Evolutionary conservation across 176 grass and related monocot species (phyloP).

Genomic region (Hsuehochloa calcarea): DNA sequence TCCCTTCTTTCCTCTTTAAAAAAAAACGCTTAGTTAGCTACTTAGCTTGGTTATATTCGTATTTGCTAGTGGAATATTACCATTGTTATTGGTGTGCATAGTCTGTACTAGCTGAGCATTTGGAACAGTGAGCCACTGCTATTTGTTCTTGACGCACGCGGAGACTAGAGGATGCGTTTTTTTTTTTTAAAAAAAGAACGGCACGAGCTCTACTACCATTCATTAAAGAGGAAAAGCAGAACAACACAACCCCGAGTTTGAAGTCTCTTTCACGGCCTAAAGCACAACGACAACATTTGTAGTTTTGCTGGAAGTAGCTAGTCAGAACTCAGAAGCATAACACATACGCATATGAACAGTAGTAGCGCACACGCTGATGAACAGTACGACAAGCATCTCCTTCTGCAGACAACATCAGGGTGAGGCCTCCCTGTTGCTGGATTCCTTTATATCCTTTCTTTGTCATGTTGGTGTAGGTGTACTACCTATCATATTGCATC

Average conservation of each 20-base stretch:
- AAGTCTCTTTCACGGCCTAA: no score
- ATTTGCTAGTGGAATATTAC: slow-evolving; percentile 21
- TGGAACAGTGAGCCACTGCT: neutral
- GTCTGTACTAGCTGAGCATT: neutral
- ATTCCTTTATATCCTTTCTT: neutral
- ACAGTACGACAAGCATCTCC: neutral
- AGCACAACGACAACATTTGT: neutral
- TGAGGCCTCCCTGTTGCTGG: neutral
- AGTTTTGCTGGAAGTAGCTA: neutral
- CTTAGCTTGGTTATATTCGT: slow-evolving; percentile 16
- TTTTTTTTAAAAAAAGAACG: neutral
- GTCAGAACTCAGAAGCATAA: neutral
- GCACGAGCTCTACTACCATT: no score
- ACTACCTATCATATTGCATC: neutral
- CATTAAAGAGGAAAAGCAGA: no score
- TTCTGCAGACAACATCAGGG: neutral
- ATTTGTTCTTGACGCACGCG: slow-evolving; percentile 25
- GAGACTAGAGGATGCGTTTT: slow-evolving; percentile 10
- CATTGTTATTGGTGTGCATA: slow-evolving; percentile 29
- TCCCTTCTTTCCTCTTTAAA: no score
- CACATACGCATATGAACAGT: neutral
- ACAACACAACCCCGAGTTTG: no score
- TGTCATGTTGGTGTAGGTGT: neutral
- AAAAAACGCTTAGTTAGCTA: neutral
- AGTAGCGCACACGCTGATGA: neutral